Conservation (phyloP, 2,329 filamentous ascomycete species). For the Gnomoniopsis sp. region DNA sequence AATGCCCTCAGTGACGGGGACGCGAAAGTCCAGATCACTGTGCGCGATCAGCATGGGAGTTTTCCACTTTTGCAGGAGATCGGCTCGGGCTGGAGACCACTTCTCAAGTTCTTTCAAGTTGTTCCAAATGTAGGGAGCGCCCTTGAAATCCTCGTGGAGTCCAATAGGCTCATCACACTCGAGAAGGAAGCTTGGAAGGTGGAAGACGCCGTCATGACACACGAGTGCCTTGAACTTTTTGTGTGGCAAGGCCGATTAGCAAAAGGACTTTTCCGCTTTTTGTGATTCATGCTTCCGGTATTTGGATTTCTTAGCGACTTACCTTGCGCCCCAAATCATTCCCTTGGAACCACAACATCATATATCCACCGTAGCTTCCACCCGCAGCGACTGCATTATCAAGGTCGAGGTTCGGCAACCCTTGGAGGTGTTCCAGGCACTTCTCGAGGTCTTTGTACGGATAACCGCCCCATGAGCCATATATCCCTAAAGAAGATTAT, state of each 20-base stretch:
- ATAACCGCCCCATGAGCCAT: constrained; percentile 48
- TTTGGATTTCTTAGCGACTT: constrained; percentile 9
- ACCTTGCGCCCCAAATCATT: constrained; percentile 47
- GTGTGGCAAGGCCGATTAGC: constrained; percentile 13
- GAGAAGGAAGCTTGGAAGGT: constrained; percentile 27
- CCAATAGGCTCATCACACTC: constrained; percentile 24
- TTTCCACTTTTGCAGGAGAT: constrained; percentile 55
- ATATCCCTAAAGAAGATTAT: constrained; percentile 33
- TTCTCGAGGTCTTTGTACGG: constrained; percentile 55
- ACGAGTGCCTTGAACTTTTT: constrained; percentile 51
- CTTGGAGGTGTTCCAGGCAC: constrained; percentile 48
- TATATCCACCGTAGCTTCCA: constrained; percentile 55
- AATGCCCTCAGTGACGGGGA: constrained; percentile 48
- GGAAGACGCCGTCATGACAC: constrained; percentile 47
- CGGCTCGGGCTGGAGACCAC: constrained; percentile 46
- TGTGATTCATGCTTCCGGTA: no score
- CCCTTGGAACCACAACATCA: constrained; percentile 58
- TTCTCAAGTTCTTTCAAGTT: constrained; percentile 43
- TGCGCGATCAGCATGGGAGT: constrained; percentile 55
- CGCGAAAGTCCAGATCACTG: constrained; percentile 64
- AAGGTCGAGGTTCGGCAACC: constrained; percentile 51
- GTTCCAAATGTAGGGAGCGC: constrained; percentile 40
- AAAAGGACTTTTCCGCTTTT: not conserved
- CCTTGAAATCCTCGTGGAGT: constrained; percentile 36
- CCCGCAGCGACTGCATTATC: constrained; percentile 50